These are phyloP conservation scores for Allantophomopsis cytisporea DNA, from an alignment of 2,329 filamentous ascomycete species.

Conservation along the genomic window DNA sequence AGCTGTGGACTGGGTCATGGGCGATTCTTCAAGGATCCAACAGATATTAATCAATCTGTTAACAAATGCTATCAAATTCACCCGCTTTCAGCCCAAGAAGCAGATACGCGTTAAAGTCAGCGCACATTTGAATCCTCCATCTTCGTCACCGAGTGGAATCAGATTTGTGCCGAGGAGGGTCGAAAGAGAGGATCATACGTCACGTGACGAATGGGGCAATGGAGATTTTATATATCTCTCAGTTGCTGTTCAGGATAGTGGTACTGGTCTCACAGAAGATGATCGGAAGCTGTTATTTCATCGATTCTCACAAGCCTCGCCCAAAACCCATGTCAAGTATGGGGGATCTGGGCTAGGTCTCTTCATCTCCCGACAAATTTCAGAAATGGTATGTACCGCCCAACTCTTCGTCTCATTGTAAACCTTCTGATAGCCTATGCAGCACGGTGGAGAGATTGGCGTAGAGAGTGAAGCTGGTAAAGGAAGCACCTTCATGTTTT, in stretches of 20 bases:
- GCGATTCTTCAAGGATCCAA: constrained; percentile 60
- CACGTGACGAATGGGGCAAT: constrained; percentile 49
- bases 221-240: constrained; percentile 60
- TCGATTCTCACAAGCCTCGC: constrained; percentile 67
- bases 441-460: constrained; percentile 48
- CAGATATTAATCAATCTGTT: constrained; percentile 69
- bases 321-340: constrained; percentile 65
- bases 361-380: constrained; percentile 66
- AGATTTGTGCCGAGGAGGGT: constrained; percentile 14
- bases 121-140: constrained; percentile 15
- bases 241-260: constrained; percentile 63
- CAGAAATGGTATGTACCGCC: constrained; percentile 62
- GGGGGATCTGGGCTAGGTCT: constrained; percentile 67
- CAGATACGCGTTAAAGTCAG: constrained; percentile 25
- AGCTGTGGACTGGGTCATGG: constrained; percentile 53
- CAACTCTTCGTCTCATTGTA: constrained; percentile 27
- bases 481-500: constrained; percentile 63
- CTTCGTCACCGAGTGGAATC: constrained; percentile 31
- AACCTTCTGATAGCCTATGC: background rate
- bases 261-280: constrained; percentile 53
- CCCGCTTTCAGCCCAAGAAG: constrained; percentile 46
- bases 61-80: constrained; percentile 51
- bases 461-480: constrained; percentile 52
- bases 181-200: constrained; percentile 2
- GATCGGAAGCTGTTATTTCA: constrained; percentile 66